Evolutionary conservation across 2,329 filamentous ascomycete genomes (phyloP).

Genomic region (Sporothrix luriei): DNA sequence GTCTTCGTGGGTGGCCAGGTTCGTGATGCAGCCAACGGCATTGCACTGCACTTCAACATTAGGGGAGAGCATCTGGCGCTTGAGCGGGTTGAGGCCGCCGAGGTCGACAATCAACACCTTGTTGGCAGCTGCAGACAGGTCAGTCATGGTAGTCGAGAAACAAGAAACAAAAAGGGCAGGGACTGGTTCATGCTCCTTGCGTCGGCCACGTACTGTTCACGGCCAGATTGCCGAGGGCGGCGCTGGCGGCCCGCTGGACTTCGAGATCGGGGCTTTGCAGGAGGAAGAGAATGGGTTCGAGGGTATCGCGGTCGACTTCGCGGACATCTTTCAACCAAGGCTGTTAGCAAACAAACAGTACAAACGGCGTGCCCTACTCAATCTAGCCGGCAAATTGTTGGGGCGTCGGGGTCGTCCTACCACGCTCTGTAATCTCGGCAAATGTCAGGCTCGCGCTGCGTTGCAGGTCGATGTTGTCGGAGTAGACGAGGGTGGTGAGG

Average conservation of each 20-base stretch:
- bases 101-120: slow-evolving; percentile 95
- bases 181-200: neutral
- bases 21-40: slow-evolving; percentile 97
- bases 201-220: slow-evolving; percentile 76
- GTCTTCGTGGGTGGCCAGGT: slow-evolving; percentile 95
- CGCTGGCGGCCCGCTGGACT: slow-evolving; percentile 93
- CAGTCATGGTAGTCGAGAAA: no score
- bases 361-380: no score
- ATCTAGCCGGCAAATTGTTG: no score
- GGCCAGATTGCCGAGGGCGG: slow-evolving; percentile 90
- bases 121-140: slow-evolving; percentile 73
- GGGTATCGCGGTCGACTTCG: slow-evolving; percentile 90
- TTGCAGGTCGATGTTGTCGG: slow-evolving; percentile 97
- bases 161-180: neutral
- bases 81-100: slow-evolving; percentile 85
- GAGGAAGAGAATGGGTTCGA: slow-evolving; percentile 93
- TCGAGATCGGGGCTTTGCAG: slow-evolving; percentile 95
- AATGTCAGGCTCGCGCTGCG: slow-evolving; percentile 97
- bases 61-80: slow-evolving; percentile 95
- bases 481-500: slow-evolving; percentile 94
- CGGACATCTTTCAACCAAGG: slow-evolving; percentile 71
- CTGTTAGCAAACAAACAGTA: neutral
- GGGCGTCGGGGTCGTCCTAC: slow-evolving; percentile 50
- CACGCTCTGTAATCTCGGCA: slow-evolving; percentile 97
- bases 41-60: slow-evolving; percentile 99